phyloP scores from a whole-genome alignment of 1,284 basidiomycete species.

The Rhizoctonia solani region DNA sequence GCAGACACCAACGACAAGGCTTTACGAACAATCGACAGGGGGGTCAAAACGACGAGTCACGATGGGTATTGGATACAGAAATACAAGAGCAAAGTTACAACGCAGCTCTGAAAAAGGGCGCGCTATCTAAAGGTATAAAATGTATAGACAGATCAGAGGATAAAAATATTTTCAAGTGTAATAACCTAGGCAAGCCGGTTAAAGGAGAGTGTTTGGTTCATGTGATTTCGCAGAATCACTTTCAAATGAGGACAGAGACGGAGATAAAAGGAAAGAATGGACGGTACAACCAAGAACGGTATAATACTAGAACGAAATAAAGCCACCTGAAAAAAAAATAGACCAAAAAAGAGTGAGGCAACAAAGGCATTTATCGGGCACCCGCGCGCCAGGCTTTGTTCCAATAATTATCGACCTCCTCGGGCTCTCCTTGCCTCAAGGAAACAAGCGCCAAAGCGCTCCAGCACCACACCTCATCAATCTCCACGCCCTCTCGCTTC shows the following conservation, averaged over 20 bases:
- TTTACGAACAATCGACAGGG: too few species aligned
- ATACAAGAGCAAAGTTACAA: background rate
- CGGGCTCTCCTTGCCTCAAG: constrained; percentile 9
- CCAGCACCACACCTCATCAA: constrained; percentile 31
- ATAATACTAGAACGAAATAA: background rate
- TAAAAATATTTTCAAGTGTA: too few species aligned
- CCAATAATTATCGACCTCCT: constrained; percentile 19
- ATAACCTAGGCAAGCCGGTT: too few species aligned
- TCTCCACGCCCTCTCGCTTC: constrained; percentile 11
- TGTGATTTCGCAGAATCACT: too few species aligned
- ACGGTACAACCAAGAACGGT: too few species aligned
- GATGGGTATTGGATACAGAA: background rate
- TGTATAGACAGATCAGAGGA: background rate
- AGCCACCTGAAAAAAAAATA: background rate
- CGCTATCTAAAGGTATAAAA: background rate
- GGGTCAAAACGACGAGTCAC: too few species aligned
- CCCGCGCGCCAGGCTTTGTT: background rate
- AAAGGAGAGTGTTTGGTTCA: too few species aligned
- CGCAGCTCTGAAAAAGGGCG: background rate
- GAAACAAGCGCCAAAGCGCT: constrained; percentile 24
- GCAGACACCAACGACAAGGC: too few species aligned
- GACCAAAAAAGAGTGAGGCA: background rate
- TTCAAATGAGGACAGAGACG: too few species aligned
- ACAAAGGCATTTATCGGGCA: background rate
- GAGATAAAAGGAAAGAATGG: too few species aligned